Percentiles rank a stretch among this genome's conserved stretches.
These are phyloP conservation scores for Macrophomina phaseolina DNA, from an alignment of 2,329 filamentous ascomycete genomes.

Conservation along the genomic window DNA sequence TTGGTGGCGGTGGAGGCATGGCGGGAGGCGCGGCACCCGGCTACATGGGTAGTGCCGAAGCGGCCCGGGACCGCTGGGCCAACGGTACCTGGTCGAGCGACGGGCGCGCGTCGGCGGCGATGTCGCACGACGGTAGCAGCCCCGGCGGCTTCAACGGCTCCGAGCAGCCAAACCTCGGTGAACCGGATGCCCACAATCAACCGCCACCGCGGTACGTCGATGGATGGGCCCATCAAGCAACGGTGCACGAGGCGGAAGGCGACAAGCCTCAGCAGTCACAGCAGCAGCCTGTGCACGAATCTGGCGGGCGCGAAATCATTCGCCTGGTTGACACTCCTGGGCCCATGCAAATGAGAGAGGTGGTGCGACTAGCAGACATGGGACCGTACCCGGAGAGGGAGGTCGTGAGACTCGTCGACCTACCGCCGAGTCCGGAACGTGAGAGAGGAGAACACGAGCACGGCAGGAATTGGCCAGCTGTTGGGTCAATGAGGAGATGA, in stretches of 20 bases:
- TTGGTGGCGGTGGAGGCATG: slow-evolving; percentile 19
- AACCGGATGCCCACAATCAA: not conserved
- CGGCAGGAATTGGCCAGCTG: not conserved
- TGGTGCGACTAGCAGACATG: not conserved
- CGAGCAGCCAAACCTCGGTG: not conserved
- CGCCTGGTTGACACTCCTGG: not conserved
- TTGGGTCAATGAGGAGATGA: not conserved
- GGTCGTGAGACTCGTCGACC: slow-evolving; percentile 4
- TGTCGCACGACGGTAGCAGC: too few species aligned
- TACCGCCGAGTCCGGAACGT: slow-evolving; percentile 14
- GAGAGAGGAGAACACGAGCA: not conserved
- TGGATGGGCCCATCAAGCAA: not conserved
- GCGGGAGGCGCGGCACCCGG: slow-evolving; percentile 15
- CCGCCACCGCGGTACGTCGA: not conserved
- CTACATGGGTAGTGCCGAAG: not conserved
- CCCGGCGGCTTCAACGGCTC: not conserved
- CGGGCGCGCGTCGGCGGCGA: not conserved
- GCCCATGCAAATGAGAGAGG: not conserved
- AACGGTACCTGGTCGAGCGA: not conserved
- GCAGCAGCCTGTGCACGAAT: slow-evolving; percentile 13
- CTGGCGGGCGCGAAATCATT: slow-evolving; percentile 16
- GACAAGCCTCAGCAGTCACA: not conserved
- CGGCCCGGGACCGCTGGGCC: not conserved
- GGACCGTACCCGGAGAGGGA: not conserved
- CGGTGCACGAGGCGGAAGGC: not conserved